Evolutionary conservation across 108 stramenopile species (phyloP).

Genomic region (Skeletonema potamos): DNA sequence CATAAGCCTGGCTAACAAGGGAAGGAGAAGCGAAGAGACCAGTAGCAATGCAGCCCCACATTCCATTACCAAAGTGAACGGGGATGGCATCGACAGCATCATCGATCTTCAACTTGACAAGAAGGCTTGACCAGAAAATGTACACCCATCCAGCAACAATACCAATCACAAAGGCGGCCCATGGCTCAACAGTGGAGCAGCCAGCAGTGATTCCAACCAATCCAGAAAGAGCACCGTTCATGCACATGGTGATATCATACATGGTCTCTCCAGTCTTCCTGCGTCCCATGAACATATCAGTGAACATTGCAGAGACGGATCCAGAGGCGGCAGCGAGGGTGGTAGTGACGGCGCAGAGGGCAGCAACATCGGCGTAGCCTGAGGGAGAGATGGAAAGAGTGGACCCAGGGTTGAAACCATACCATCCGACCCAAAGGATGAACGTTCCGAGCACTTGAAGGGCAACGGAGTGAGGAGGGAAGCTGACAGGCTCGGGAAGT

Average conservation of each 20-base stretch:
- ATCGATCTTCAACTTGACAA: slow-evolving; percentile 81
- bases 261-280: slow-evolving; percentile 60
- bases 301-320: slow-evolving; percentile 76
- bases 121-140: slow-evolving; percentile 53
- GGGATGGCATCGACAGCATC: slow-evolving; percentile 93
- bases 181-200: slow-evolving; percentile 77
- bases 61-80: slow-evolving; percentile 88
- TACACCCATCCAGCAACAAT: slow-evolving; percentile 74
- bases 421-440: slow-evolving; percentile 95
- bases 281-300: slow-evolving; percentile 58
- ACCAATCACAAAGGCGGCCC: slow-evolving; percentile 62
- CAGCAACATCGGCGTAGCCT: slow-evolving; percentile 47
- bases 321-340: slow-evolving; percentile 75
- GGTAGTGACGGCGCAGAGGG: slow-evolving; percentile 83
- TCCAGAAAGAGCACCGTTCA: slow-evolving; percentile 86
- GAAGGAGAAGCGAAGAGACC: slow-evolving; percentile 78
- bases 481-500: slow-evolving; percentile 61
- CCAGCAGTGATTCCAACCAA: slow-evolving; percentile 93
- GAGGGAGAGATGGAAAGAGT: slow-evolving; percentile 56
- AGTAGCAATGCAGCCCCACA: slow-evolving; percentile 85
- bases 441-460: slow-evolving; percentile 86
- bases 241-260: slow-evolving; percentile 82
- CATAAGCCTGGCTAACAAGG: slow-evolving; percentile 53
- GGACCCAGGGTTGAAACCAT: slow-evolving; percentile 92
- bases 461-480: slow-evolving; percentile 78